Conservation (phyloP, 495 filamentous ascomycete species). For the Daldinia bambusicola region DNA sequence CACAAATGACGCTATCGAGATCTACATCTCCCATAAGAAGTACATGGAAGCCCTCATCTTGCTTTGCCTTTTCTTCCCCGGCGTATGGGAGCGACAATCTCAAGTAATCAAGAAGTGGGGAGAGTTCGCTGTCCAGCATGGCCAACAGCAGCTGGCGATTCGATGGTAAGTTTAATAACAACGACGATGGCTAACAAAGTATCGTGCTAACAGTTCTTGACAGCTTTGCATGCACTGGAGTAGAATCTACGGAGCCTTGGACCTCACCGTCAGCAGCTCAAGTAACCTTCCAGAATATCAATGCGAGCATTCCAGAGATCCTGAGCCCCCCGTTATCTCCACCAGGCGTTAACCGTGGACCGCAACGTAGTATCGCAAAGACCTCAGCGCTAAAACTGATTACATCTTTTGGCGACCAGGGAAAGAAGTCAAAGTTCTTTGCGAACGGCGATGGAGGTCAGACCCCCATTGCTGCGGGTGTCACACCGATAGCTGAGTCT, state of each 20-base stretch:
- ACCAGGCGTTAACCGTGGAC: constrained; percentile 59
- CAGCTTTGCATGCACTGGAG: constrained; percentile 80
- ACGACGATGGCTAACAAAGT: not conserved
- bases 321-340: constrained; percentile 69
- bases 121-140: constrained; percentile 85
- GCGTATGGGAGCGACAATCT: constrained; percentile 89
- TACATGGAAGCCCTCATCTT: constrained; percentile 92
- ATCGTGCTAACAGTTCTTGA: constrained; percentile 21
- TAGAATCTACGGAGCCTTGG: constrained; percentile 82
- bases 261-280: constrained; percentile 81
- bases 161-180: constrained; percentile 67
- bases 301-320: constrained; percentile 61
- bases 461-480: constrained; percentile 79
- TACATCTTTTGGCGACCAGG: constrained; percentile 80
- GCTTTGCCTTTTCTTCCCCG: constrained; percentile 76
- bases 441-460: constrained; percentile 72
- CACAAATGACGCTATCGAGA: constrained; percentile 92
- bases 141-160: constrained; percentile 89
- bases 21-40: constrained; percentile 90
- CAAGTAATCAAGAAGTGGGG: constrained; percentile 94
- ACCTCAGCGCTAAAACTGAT: constrained; percentile 91
- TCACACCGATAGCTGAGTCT: constrained; percentile 93
- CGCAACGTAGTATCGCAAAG: constrained; percentile 72
- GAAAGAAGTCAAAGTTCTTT: constrained; percentile 73
- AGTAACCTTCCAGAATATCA: constrained; percentile 64